A percentile compares a stretch with the other conserved stretches of the same genome.
Evolutionary conservation across 176 grass and related monocot genomes (phyloP).

Genomic region (Oryza meridionalis): DNA sequence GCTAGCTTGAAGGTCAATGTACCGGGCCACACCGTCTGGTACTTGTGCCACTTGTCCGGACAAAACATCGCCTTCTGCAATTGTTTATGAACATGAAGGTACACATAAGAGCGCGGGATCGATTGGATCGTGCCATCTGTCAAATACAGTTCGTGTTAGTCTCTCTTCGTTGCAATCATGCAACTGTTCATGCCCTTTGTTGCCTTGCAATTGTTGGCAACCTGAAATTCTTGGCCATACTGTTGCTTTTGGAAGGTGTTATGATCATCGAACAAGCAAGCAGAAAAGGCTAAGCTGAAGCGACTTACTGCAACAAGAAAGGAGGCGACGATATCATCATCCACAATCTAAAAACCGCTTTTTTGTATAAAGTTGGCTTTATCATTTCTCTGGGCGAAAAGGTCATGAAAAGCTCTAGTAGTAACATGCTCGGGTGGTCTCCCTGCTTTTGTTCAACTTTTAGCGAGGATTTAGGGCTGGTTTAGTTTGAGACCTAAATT

Average conservation of each 20-base stretch:
- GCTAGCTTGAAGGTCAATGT: slow-evolving; percentile 27
- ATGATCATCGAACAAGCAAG: neutral
- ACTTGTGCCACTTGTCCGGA: slow-evolving; percentile 44
- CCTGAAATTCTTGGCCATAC: neutral
- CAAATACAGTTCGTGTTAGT: neutral
- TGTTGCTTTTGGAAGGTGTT: slow-evolving; percentile 40
- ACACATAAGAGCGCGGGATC: neutral
- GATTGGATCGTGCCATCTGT: slow-evolving; percentile 15
- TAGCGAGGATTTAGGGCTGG: slow-evolving; percentile 18
- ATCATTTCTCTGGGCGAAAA: slow-evolving; percentile 10
- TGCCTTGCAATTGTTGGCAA: slow-evolving; percentile 36
- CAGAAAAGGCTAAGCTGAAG: neutral
- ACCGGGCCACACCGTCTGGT: neutral
- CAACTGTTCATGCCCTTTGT: slow-evolving; percentile 23
- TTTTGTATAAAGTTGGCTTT: neutral
- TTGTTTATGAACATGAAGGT: slow-evolving; percentile 43
- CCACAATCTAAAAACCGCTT: neutral
- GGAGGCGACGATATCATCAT: slow-evolving; percentile 3
- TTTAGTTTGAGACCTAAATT: too few relatives aligned
- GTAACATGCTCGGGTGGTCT: neutral
- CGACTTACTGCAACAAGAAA: slow-evolving; percentile 35
- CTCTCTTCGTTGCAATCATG: slow-evolving; percentile 7
- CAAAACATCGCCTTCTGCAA: neutral
- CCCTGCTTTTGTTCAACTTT: neutral
- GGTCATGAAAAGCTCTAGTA: neutral